Base-by-base conservation (phyloP, 2,329 filamentous ascomycete species). In the Fusarium nurragi region DNA sequence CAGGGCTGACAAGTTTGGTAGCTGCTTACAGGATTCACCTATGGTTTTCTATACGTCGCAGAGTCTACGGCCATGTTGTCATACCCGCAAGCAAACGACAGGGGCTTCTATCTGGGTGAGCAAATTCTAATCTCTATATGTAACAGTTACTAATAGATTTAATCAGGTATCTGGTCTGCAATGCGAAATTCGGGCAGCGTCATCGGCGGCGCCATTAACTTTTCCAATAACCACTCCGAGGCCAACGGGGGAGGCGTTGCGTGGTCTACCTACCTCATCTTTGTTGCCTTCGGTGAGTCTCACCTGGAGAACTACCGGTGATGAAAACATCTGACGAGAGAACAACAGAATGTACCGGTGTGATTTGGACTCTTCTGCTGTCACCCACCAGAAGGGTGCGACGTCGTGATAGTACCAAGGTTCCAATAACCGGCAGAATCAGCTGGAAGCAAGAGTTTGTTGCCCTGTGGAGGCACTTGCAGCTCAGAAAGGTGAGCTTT, bases 81-180 rank as follows among this genome's bases (percentile, higher is more conserved):
- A 0, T 54, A 54, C 10, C 51, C 51, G 1, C 37, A 40, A 1
- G 44, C 51, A 4, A 51, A 54, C 5, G 51, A 54, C 4, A 38
- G 51, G 6, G 45, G 51, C 6, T 51, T 54, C 25, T 54, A 51
- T 12, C n/a, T 51, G 2, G 51, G 51, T 34, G 1, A 12, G 43
- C 4, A 13, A 0, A 7, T 1, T 12, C 1, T 0, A 11, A 5
- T 2, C 4, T 3, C 12, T 0, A 1, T 2, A 7, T 38, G 0
- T 2, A 5, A 3, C 4, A 16, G 8, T 6, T 38, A 4, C n/a
- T 53, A 3, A 53, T 16, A 11, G 3, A 7, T 1, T 5, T 12
- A 0, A 4, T 0, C 3, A 53, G 51, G 44, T 18, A 38, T 40
- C 1, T 54, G 51, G 51, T 54, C 51, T 13, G 51, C 51, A 1